Evolutionary conservation across 106 monocot genomes (phyloP).

Genomic region (Dioscorea alata): DNA sequence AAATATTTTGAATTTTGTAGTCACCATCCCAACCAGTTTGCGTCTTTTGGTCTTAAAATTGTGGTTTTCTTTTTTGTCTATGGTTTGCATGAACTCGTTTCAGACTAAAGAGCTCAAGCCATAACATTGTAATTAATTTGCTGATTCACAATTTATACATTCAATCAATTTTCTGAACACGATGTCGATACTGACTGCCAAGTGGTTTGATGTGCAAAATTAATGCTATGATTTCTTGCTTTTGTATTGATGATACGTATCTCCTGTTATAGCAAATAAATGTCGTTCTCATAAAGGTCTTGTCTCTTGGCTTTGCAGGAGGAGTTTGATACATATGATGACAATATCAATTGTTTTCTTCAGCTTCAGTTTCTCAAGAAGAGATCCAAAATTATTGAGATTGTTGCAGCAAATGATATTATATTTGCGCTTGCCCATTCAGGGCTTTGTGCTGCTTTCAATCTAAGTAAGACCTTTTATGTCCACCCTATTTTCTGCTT

Average conservation of each 20-base stretch:
- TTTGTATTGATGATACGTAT: no score
- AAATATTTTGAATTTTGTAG: conserved; percentile 10
- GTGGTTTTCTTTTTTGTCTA: neutral
- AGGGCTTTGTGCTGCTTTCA: conserved; percentile 84
- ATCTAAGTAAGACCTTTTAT: conserved; percentile 35
- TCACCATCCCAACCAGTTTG: neutral
- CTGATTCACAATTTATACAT: no score
- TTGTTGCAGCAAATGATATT: conserved; percentile 85
- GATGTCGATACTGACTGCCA: no score
- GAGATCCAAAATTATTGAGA: conserved; percentile 83
- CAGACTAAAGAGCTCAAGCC: no score
- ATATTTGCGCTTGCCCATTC: conserved; percentile 88
- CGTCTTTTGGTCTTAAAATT: neutral
- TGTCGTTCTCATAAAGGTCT: no score
- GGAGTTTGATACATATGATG: conserved; percentile 89
- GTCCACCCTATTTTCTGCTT: conserved; percentile 11
- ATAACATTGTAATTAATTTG: neutral
- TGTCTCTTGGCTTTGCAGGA: conserved; percentile 34
- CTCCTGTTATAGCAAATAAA: no score
- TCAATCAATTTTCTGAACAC: no score
- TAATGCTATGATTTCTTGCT: no score
- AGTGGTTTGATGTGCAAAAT: no score
- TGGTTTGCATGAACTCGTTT: neutral
- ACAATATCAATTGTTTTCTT: conserved; percentile 64
- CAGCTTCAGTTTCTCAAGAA: conserved; percentile 72